These are phyloP conservation scores for Ramularia collo-cygni DNA, from an alignment of 2,329 filamentous ascomycete genomes.

Conservation along the genomic window DNA sequence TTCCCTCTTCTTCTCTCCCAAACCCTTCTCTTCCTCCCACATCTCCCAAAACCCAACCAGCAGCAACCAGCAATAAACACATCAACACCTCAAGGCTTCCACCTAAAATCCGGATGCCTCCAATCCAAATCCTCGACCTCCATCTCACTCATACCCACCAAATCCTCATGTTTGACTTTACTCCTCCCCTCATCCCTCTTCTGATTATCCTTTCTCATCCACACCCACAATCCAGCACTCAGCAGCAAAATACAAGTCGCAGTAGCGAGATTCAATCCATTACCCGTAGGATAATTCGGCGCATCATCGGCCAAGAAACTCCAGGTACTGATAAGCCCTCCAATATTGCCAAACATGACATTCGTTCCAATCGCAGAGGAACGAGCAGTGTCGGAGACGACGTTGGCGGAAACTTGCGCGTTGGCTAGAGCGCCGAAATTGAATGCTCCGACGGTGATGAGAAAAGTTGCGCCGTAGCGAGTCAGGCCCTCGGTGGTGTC, in stretches of 20 bases:
- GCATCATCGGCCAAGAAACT: conserved; percentile 49
- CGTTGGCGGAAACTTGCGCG: conserved; percentile 46
- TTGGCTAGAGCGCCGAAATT: conserved; percentile 47
- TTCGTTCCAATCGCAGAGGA: conserved; percentile 58
- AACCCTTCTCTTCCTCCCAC: no score
- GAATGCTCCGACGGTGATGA: conserved; percentile 55
- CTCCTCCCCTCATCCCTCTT: conserved; percentile 39
- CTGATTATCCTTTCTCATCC: conserved; percentile 59
- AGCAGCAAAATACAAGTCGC: conserved; percentile 50
- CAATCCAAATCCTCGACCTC: conserved; percentile 58
- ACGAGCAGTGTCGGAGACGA: conserved; percentile 63
- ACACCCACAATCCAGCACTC: conserved; percentile 45
- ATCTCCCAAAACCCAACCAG: no score
- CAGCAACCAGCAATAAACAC: no score
- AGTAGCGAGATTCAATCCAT: conserved; percentile 62
- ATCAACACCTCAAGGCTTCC: no score
- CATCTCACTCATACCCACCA: conserved; percentile 47
- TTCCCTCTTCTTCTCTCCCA: no score
- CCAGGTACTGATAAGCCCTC: conserved; percentile 38
- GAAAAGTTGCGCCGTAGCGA: conserved; percentile 60
- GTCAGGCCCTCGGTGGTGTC: conserved; percentile 37
- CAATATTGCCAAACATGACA: conserved; percentile 68
- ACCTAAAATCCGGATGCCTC: conserved; percentile 59
- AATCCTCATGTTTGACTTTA: conserved; percentile 49
- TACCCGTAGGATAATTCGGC: conserved; percentile 63